Base-by-base conservation (phyloP, 768 basidiomycete genomes). In the Phanerochaete sordida region DNA sequence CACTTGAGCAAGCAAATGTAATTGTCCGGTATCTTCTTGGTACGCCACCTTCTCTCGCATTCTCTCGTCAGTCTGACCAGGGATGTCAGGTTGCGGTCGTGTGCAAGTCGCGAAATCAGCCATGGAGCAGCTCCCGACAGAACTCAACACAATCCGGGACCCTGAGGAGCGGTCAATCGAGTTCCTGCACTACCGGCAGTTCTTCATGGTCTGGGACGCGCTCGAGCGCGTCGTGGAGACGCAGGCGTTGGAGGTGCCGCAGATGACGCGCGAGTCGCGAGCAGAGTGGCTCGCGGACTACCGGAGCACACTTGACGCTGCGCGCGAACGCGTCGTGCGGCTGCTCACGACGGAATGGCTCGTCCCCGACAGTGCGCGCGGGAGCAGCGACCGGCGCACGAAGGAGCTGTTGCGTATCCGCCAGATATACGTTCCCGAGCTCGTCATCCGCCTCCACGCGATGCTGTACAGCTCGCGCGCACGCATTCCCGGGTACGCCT, bases 11-110 rank as follows among this genome's bases (percentile, higher is more conserved):
- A 67, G 87, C 92, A 1, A 95, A 95, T 59, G 87, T 90, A 43
- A 90, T 97, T 60, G 70, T 94, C 58, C 86, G 95, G 16, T 94
- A 93, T 70, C 92, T 97, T 78, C 82, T 98, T 24, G 86, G 95
- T 95, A 68, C 30, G 85, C 72, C 8, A 33, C 7, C 9, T 21
- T 47, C 8, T 30, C n/a, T 23, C 4, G 35, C 56, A 15, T 56
- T 28, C 33, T 15, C n/a, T 21, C n/a, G 28, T 46, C 31, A 5
- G 28, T n/a, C 27, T 16, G 11, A 21, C 47, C 56, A 24, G 43
- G 19, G 11, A n/a, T 24, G 4, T 16, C 63, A 93, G 93, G 82
- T 21, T 78, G 83, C n/a, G 93, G 93, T 2, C 81, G 91, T 24
- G 80, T 92, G 2, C 79, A 85, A 56, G 78, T 90, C 21, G 92